Base-by-base conservation (phyloP, 768 basidiomycete species). In the Mycena maculata region DNA sequence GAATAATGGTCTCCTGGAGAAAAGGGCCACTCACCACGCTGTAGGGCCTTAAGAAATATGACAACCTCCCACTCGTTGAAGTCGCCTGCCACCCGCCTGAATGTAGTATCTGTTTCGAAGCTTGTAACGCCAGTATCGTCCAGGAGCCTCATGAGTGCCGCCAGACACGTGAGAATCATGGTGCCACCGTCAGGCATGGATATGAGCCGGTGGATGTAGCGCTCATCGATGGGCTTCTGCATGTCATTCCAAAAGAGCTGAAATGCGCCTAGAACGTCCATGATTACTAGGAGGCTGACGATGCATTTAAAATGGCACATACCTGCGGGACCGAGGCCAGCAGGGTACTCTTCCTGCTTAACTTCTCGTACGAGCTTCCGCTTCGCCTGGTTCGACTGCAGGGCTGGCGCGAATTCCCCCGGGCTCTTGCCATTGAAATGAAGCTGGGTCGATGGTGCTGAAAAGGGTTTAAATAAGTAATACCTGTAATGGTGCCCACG, bases 21-120 rank as follows among this genome's bases (percentile, higher is more conserved):
- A 3, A 11, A 30, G 18, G 3, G 4, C 11, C 39, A 47, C 59
- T 23, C 22, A 56, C 65, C 60, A 7, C 65, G 65, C 41, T 67
- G 59, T 3, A 67, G 42, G 2, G 52, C n/a, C 31, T 67, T 67
- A 5, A 60, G 23, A 22, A 60, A 67, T 5, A 61, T 6, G 1
- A 67, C 65, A 0, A 67, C 47, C 23, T 67, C 65, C 65, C 65
- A 67, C 25, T 67, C 65, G 28, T 67, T 59, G 15, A 67, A 28
- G 2, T 47, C 33, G 16, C 59, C 65, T 2, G 7, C 50, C 1
- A 67, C 44, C 2, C 65, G 65, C 15, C 20, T 31, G 42, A 60
- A 67, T 13, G 65, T 67, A 0, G 60, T 60, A 44, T 67, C 65
- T 1, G 58, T 39, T 48, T 67, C 65, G 45, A 67, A 67, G 53